Conservation (phyloP, 306 rosid genomes). For the Trifolium repens region DNA sequence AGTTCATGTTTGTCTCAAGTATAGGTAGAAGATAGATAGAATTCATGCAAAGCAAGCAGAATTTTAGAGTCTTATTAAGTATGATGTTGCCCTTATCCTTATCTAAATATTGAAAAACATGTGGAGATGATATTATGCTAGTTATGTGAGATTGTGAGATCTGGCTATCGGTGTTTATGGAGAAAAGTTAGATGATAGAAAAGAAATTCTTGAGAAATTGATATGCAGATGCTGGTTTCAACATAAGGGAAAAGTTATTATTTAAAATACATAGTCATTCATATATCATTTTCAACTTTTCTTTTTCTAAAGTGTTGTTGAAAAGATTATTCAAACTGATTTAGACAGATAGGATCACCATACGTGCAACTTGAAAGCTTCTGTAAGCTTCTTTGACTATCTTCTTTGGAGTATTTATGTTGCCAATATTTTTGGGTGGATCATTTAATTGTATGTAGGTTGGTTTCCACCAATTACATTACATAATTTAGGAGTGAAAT, state of each 20-base stretch:
- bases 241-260: not conserved
- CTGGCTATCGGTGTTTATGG: slow-evolving; percentile 36
- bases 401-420: slow-evolving; percentile 28
- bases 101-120: slow-evolving; percentile 63
- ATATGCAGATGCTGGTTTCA: not conserved
- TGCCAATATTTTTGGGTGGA: slow-evolving; percentile 13
- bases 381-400: not conserved
- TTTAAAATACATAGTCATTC: not conserved
- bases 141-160: slow-evolving; percentile 54
- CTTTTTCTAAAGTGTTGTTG: not conserved
- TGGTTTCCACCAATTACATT: slow-evolving; percentile 13
- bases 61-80: slow-evolving; percentile 61
- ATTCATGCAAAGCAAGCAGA: slow-evolving; percentile 57
- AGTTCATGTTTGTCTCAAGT: slow-evolving; percentile 47
- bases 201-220: not conserved
- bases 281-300: slow-evolving; percentile 1
- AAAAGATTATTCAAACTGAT: slow-evolving; percentile 9
- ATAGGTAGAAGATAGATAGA: slow-evolving; percentile 47
- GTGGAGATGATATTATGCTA: slow-evolving; percentile 60
- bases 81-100: slow-evolving; percentile 55
- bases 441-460: slow-evolving; percentile 18
- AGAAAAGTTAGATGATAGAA: not conserved
- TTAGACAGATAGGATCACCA: slow-evolving; percentile 26
- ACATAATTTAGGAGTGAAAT: slow-evolving; percentile 9
- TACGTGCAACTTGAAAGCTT: not conserved